Evolutionary conservation across 1,139 yeast genomes (phyloP).

Genomic region (Hansenula lynferdii): DNA sequence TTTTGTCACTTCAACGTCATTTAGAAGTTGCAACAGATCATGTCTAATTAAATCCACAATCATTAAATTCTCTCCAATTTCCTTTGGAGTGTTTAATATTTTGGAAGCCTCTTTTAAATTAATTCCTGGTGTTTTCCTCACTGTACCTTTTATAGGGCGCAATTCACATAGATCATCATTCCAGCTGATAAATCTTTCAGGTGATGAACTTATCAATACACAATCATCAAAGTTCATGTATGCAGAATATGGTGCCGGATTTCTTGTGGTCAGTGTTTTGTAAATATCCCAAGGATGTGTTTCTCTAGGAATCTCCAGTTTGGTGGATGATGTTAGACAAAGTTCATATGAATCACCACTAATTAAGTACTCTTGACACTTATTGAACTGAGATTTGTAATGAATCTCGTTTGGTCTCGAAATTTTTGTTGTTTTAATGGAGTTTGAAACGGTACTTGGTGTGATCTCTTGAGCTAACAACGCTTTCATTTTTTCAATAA

Average conservation of each 20-base stretch:
- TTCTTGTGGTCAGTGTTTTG: constrained; percentile 60
- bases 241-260: constrained; percentile 93
- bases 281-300: constrained; percentile 75
- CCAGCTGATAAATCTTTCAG: constrained; percentile 92
- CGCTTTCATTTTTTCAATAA: constrained; percentile 2
- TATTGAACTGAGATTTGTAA: constrained; percentile 52
- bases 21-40: constrained; percentile 72
- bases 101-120: constrained; percentile 54
- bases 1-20: constrained; percentile 64
- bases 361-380: constrained; percentile 65
- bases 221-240: constrained; percentile 73
- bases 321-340: constrained; percentile 81
- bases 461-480: background rate
- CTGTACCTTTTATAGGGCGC: constrained; percentile 96
- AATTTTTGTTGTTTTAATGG: constrained; percentile 28
- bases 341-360: constrained; percentile 93
- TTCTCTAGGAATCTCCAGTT: constrained; percentile 42
- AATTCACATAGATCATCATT: constrained; percentile 54
- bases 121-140: constrained; percentile 53
- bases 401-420: constrained; percentile 48
- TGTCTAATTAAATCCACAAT: constrained; percentile 94
- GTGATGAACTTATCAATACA: constrained; percentile 78
- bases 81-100: constrained; percentile 80
- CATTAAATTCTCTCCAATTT: constrained; percentile 94
- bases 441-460: background rate